Conservation (phyloP, 768 basidiomycete species). For the Austroboletus eburneus region DNA sequence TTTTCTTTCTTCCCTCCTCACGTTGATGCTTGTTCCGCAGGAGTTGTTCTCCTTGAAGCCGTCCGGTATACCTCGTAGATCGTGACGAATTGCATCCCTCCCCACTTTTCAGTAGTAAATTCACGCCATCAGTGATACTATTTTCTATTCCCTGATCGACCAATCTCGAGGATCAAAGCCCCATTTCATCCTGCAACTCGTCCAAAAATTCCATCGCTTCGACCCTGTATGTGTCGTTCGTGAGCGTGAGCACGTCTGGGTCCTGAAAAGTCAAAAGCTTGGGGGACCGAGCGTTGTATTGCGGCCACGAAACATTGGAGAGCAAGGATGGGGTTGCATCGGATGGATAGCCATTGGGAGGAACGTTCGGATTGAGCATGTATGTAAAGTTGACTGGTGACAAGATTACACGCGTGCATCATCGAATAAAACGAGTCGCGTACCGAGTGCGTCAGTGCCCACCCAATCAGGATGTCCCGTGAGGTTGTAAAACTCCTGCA, state of each 20-base stretch:
- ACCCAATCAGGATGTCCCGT: constrained; percentile 9
- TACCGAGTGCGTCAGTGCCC: constrained; percentile 12
- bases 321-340: constrained; percentile 7
- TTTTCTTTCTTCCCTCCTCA: too few species aligned
- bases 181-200: constrained; percentile 8
- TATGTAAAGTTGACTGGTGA: constrained; percentile 16
- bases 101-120: too few species aligned
- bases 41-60: too few species aligned
- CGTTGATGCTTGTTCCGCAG: too few species aligned
- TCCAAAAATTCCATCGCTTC: constrained; percentile 4
- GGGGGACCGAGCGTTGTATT: not conserved
- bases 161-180: too few species aligned
- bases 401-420: not conserved
- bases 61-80: too few species aligned
- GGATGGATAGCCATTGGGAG: constrained; percentile 7
- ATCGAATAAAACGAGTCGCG: not conserved
- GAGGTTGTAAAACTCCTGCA: constrained; percentile 13
- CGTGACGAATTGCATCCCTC: too few species aligned
- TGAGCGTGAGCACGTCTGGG: constrained; percentile 9
- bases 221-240: constrained; percentile 6
- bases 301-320: constrained; percentile 5
- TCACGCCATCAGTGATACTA: too few species aligned
- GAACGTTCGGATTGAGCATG: constrained; percentile 7
- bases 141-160: too few species aligned
- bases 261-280: constrained; percentile 9